Base-by-base conservation (phyloP, 805 yeast species). In the Saccharomycopsis oosterbeekiorum region DNA sequence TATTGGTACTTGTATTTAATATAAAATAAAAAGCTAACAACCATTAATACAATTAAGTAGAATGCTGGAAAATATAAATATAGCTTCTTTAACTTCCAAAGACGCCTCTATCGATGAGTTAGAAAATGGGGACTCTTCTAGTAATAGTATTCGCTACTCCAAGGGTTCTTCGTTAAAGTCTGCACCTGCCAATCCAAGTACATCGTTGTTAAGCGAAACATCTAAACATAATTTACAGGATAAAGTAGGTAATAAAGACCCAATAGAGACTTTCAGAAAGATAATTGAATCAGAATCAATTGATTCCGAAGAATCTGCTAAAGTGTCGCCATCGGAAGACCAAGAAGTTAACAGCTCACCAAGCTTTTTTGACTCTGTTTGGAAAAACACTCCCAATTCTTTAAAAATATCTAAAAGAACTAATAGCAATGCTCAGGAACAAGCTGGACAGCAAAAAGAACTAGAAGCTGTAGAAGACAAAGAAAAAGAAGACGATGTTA, bases 341-440 rank as follows among this genome's bases (percentile, higher is more conserved):
- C 29, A 47, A 17, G 34, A 12, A 19, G 26, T 21, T 24, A 37
- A 21, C n/a, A 34, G 41, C 3, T 54, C 56, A 8, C 43, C 60
- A 9, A 53, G 58, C 15, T 60, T 62, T 47, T 60, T 60, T 39
- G 58, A 60, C 37, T 57, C 65, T 3, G 65, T 60, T 10, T 62
- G 63, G 63, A 62, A 47, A 15, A 54, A 54, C 19, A 61, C 62
- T 1, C 50, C 63, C 2, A 61, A 61, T 39, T 55, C 59, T 17
- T 39, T 55, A 42, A 39, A 47, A 24, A 56, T 47, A 3, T 17
- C 54, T 2, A 56, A 56, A 40, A 39, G 36, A 50, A 26, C 34
- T 21, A 19, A 14, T 36, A 17, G 37, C 24, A 54, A 21, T n/a
- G 34, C 41, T 4, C 56, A 19, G 14, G 24, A 29, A n/a, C 11